phyloP scores from a whole-genome alignment of 2,329 filamentous ascomycete genomes.

The Nemania diffusa region DNA sequence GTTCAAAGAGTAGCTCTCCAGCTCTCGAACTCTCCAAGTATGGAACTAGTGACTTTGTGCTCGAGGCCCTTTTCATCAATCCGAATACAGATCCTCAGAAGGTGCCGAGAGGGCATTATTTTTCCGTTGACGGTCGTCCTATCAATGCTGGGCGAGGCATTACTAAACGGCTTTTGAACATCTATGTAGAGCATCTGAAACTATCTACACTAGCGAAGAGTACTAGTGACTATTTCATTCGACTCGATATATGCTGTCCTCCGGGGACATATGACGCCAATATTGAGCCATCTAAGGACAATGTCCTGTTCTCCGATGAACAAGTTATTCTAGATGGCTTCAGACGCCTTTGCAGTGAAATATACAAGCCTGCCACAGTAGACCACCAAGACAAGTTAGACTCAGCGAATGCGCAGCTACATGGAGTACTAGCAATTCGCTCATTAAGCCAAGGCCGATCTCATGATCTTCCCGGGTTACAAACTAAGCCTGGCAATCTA shows the following conservation, averaged over 20 bases:
- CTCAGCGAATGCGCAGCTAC: neutral
- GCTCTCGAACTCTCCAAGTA: neutral
- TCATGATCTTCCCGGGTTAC: neutral
- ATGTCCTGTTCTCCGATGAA: conserved; percentile 74
- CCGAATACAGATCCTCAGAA: conserved; percentile 56
- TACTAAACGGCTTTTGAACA: conserved; percentile 66
- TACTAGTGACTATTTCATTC: conserved; percentile 67
- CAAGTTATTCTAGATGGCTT: conserved; percentile 57
- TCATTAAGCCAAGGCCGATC: neutral
- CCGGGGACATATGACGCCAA: conserved; percentile 75
- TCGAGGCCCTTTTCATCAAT: conserved; percentile 69
- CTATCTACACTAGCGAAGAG: neutral
- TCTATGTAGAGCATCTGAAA: conserved; percentile 63
- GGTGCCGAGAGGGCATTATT: conserved; percentile 65
- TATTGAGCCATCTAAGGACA: conserved; percentile 76
- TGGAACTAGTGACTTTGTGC: conserved; percentile 51
- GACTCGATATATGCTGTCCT: conserved; percentile 71
- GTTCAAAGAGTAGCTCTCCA: conserved; percentile 29
- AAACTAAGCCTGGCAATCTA: neutral
- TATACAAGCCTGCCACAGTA: conserved; percentile 49
- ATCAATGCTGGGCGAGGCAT: conserved; percentile 65
- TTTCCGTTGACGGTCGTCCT: conserved; percentile 76
- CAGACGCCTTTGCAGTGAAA: conserved; percentile 54
- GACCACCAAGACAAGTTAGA: neutral
- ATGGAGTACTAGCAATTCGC: neutral